Percentiles rank a stretch among this genome's conserved stretches.
Evolutionary conservation across 495 filamentous ascomycete genomes (phyloP).

Genomic region (Hamigera avellanea): DNA sequence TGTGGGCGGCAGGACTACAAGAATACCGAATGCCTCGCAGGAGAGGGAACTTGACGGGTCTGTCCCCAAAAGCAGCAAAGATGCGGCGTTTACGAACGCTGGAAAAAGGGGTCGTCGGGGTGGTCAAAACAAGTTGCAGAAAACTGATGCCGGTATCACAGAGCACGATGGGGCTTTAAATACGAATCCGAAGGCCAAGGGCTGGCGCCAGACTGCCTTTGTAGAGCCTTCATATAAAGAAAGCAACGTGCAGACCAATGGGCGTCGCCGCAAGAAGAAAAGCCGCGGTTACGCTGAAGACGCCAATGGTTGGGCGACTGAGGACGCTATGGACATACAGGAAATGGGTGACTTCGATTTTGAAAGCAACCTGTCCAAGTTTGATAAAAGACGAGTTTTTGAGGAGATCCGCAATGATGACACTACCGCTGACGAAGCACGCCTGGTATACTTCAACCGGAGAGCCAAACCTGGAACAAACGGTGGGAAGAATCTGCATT

Average conservation of each 20-base stretch:
- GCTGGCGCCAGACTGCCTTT: constrained; percentile 78
- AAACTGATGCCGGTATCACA: constrained; percentile 7
- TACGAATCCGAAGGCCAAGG: constrained; percentile 43
- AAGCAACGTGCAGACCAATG: constrained; percentile 11
- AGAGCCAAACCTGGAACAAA: constrained; percentile 64
- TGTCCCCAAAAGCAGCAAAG: constrained; percentile 2
- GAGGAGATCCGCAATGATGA: constrained; percentile 81
- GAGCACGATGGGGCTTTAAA: constrained; percentile 26
- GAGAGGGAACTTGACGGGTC: constrained; percentile 9
- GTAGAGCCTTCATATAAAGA: constrained; percentile 41
- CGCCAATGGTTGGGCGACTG: constrained; percentile 89
- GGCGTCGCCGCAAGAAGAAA: constrained; percentile 41
- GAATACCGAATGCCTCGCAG: constrained; percentile 4
- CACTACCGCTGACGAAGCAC: constrained; percentile 73
- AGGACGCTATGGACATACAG: constrained; percentile 95
- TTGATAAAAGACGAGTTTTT: constrained; percentile 85
- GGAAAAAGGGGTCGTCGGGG: constrained; percentile 23
- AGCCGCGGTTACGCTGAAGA: constrained; percentile 43
- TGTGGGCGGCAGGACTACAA: constrained; percentile 8
- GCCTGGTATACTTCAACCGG: constrained; percentile 82
- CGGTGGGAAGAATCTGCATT: constrained; percentile 81
- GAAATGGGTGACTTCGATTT: constrained; percentile 93
- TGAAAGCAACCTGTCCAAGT: constrained; percentile 72
- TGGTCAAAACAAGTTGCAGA: constrained; percentile 16
- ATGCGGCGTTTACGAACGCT: constrained; percentile 9